Conservation (phyloP, 768 basidiomycete species). For the Kwoniella bestiolae region DNA sequence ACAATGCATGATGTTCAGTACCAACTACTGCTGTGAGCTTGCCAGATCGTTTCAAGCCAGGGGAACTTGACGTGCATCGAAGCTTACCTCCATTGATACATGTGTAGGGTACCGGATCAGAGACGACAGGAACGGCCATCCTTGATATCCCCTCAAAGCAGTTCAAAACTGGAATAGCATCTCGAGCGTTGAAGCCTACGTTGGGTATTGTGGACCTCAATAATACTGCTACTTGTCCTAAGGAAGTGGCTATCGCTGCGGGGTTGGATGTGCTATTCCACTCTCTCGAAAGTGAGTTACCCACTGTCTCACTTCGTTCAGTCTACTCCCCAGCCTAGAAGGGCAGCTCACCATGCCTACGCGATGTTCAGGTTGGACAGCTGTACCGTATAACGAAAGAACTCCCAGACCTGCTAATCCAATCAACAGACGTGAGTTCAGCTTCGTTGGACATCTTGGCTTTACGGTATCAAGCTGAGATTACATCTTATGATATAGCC, state of each 20-base stretch:
- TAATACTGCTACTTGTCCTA: constrained; percentile 89
- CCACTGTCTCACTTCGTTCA: too few relatives aligned
- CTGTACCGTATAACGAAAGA: constrained; percentile 74
- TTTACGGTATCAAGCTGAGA: not conserved
- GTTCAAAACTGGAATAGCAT: constrained; percentile 97
- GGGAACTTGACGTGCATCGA: too few relatives aligned
- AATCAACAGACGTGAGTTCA: constrained; percentile 69
- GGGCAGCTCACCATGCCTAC: too few relatives aligned
- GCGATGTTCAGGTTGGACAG: constrained; percentile 28
- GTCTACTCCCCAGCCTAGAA: too few relatives aligned
- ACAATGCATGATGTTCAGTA: constrained; percentile 54
- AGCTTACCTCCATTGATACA: too few relatives aligned
- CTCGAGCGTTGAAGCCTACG: constrained; percentile 83
- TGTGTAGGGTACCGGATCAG: constrained; percentile 62
- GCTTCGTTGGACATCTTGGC: not conserved
- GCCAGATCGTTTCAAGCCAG: not conserved
- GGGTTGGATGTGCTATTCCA: constrained; percentile 96
- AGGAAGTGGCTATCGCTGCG: constrained; percentile 90
- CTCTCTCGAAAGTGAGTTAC: constrained; percentile 82
- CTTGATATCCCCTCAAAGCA: constrained; percentile 80
- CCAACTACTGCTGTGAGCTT: constrained; percentile 71
- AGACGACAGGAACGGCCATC: constrained; percentile 94
- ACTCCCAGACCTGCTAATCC: constrained; percentile 88
- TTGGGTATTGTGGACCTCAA: constrained; percentile 84
- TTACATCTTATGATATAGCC: constrained; percentile 21